Evolutionary conservation across 2,329 filamentous ascomycete genomes (phyloP).

Genomic region (Epichloe amarillans): DNA sequence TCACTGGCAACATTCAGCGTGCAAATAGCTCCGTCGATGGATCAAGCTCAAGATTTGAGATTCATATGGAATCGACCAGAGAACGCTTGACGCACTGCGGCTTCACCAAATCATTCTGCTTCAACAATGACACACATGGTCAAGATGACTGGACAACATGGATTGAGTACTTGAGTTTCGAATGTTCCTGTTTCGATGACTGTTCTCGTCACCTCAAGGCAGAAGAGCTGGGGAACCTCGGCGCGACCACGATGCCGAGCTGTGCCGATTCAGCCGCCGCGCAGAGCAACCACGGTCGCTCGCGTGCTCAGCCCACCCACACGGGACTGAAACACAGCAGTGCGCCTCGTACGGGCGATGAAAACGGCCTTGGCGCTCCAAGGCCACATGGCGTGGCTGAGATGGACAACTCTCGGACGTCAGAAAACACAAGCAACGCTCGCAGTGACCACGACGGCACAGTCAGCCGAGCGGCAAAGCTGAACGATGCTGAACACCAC

Average conservation of each 20-base stretch:
- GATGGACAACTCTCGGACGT: neutral
- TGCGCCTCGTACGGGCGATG: neutral
- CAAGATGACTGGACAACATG: slow-evolving; percentile 6
- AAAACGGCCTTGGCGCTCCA: neutral
- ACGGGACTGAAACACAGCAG: neutral
- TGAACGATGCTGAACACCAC: neutral
- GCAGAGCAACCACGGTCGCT: neutral
- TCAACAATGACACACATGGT: neutral
- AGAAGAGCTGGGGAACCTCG: neutral
- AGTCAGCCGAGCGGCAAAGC: neutral
- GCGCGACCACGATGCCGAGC: neutral
- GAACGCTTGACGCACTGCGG: neutral
- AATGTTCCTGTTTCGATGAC: slow-evolving; percentile 2
- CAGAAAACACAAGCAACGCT: neutral
- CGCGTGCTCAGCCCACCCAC: neutral
- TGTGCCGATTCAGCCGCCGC: neutral
- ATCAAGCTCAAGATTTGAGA: neutral
- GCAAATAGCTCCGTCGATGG: neutral
- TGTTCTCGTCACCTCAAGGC: neutral
- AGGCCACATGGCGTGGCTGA: neutral
- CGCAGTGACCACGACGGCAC: too few relatives aligned
- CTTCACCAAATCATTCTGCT: slow-evolving; percentile 1
- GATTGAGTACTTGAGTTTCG: slow-evolving; percentile 6
- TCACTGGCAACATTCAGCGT: too few relatives aligned
- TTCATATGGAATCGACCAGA: neutral